Evolutionary conservation across 306 rosid species (phyloP).

Genomic region (Vachellia pachyceras): DNA sequence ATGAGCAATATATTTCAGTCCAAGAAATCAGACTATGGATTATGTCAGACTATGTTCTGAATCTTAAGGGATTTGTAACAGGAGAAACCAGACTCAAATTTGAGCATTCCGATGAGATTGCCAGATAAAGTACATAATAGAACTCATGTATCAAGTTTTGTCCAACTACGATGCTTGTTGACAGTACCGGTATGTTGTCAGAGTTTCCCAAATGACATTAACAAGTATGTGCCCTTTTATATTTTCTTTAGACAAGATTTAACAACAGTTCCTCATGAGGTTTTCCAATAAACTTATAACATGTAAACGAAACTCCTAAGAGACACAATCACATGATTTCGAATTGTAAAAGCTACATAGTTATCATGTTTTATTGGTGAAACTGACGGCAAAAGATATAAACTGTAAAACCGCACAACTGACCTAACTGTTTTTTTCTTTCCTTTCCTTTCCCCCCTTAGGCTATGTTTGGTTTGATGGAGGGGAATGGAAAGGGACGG

Average conservation of each 20-base stretch:
- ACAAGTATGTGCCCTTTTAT: not conserved
- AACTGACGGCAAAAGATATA: not conserved
- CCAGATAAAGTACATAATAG: not conserved
- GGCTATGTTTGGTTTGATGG: too few species aligned
- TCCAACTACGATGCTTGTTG: conserved; percentile 7
- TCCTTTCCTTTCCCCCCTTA: not conserved
- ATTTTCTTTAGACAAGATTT: not conserved
- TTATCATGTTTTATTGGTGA: not conserved
- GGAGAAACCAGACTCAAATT: conserved; percentile 6
- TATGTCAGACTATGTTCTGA: not conserved
- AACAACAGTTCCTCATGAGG: not conserved
- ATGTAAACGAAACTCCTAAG: not conserved
- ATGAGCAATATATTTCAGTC: not conserved
- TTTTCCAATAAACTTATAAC: not conserved
- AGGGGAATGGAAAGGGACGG: too few species aligned
- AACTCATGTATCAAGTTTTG: conserved; percentile 1
- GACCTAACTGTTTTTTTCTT: not conserved
- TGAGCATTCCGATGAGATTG: not conserved
- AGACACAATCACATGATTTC: not conserved
- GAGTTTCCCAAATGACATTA: not conserved
- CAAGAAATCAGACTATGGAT: not conserved
- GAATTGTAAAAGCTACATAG: not conserved
- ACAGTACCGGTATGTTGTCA: not conserved
- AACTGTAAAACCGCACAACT: not conserved
- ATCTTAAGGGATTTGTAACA: not conserved